Evolutionary conservation across 2,329 filamentous ascomycete genomes (phyloP), one percentile per base, ranked within the genome.

Genomic region (Exophiala sp.): DNA sequence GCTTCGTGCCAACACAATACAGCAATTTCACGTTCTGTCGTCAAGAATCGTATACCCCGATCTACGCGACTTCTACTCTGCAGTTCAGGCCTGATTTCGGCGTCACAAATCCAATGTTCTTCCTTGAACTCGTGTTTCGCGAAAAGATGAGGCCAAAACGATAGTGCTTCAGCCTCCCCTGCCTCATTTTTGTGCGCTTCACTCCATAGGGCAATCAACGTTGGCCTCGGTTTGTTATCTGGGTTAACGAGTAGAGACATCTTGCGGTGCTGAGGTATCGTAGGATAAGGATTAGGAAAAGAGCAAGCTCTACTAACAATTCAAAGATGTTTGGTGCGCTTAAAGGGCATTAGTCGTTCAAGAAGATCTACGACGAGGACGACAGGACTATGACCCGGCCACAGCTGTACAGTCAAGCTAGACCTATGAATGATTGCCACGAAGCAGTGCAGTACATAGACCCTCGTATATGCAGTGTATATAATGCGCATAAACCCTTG

Each of bases 61-160:
- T 45, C 42, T 5, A 45, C 16, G 4, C 42, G 20, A 12, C 20
- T 11, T 11, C 42, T 12, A 24, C 11, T 16, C 42, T n/a, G 42
- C n/a, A n/a, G 11, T 33, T 24, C 32, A 16, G 42, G 18, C 16
- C 18, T 45, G 42, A 45, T 29, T 32, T 45, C 18, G 14, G 42
- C 42, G 20, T 45, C 42, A 14, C 18, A 3, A 33, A 45, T 45
- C 42, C 42, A 33, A 16, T 32, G 32, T 2, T 45, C 20, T 10
- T 45, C 42, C 42, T 11, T 29, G 42, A 45, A 45, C 20, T 45
- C 21, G 32, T 45, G 16, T 24, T 45, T 45, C 21, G 42, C 11
- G 5, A 45, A 16, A 14, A 45, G 42, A 45, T 45, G 42, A n/a
- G 29, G 21, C 42, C 42, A 45, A 16, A 45, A 45, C 3, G 42